These are phyloP conservation scores for Vicia villosa DNA, from an alignment of 306 rosid species.

Conservation along the genomic window DNA sequence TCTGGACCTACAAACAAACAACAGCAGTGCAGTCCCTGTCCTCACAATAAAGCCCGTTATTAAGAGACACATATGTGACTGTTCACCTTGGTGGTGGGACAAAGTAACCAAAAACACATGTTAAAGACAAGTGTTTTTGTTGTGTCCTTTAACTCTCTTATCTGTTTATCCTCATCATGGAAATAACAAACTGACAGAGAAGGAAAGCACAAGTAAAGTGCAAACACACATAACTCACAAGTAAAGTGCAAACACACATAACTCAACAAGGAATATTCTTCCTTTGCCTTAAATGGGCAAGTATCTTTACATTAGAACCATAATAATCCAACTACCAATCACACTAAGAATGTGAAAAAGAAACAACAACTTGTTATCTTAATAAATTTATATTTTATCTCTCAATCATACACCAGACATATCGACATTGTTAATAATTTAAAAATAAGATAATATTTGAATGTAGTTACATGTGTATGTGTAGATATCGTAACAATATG, in stretches of 20 bases:
- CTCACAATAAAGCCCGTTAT: too few relatives aligned
- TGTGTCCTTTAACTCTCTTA: not conserved
- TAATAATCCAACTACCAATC: constrained; percentile 1
- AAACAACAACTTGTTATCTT: not conserved
- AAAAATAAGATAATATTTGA: not conserved
- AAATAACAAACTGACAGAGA: not conserved
- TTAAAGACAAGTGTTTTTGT: constrained; percentile 21
- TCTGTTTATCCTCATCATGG: not conserved
- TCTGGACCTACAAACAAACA: too few relatives aligned
- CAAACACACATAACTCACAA: too few relatives aligned
- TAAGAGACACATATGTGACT: not conserved
- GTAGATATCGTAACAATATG: not conserved
- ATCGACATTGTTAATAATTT: not conserved
- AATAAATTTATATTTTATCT: not conserved
- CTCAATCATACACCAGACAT: not conserved
- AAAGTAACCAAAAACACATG: constrained; percentile 19
- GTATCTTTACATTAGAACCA: not conserved
- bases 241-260: not conserved
- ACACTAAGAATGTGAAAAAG: constrained; percentile 8
- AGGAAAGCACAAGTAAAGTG: constrained; percentile 5
- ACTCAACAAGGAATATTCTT: constrained; percentile 5
- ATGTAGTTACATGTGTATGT: not conserved
- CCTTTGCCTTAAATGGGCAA: not conserved
- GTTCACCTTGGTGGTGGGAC: not conserved
- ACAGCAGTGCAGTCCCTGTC: too few relatives aligned